Evolutionary conservation across 2,329 filamentous ascomycete species (phyloP).

Genomic region (Colletotrichum coccodes): DNA sequence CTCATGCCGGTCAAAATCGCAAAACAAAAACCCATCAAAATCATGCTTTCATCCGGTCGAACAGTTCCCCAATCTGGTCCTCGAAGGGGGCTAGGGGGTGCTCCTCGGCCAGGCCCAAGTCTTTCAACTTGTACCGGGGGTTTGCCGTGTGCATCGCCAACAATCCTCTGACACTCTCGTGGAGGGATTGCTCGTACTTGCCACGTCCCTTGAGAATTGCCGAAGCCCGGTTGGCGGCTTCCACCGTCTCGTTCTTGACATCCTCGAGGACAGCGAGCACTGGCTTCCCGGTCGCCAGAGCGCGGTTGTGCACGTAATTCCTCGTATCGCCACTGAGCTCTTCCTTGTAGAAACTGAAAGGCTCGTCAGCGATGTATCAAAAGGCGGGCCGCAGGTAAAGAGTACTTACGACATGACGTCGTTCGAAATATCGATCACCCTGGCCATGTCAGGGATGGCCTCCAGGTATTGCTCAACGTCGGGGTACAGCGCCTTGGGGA

Average conservation of each 20-base stretch:
- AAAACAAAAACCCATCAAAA: background rate
- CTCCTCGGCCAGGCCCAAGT: constrained; percentile 34
- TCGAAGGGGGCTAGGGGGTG: constrained; percentile 35
- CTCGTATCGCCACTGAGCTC: constrained; percentile 33
- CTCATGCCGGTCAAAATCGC: background rate
- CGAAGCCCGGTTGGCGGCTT: constrained; percentile 25
- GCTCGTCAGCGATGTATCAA: background rate
- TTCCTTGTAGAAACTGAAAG: constrained; percentile 36
- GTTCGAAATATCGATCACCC: constrained; percentile 36
- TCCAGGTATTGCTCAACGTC: constrained; percentile 34
- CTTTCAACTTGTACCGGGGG: constrained; percentile 33
- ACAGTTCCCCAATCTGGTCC: constrained; percentile 30
- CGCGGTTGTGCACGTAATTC: constrained; percentile 36
- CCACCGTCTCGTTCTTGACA: constrained; percentile 27
- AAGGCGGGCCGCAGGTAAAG: background rate
- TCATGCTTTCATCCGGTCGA: constrained; percentile 27
- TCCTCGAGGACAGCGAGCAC: constrained; percentile 27
- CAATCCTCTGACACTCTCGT: constrained; percentile 33
- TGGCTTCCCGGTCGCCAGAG: constrained; percentile 14
- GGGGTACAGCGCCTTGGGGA: constrained; percentile 34
- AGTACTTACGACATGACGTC: constrained; percentile 37
- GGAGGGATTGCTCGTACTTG: constrained; percentile 32
- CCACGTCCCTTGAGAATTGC: constrained; percentile 34
- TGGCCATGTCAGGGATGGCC: constrained; percentile 37
- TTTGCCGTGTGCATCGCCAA: constrained; percentile 37